Base-by-base conservation (phyloP, 2,329 filamentous ascomycete species). In the Xylariaceae sp. region DNA sequence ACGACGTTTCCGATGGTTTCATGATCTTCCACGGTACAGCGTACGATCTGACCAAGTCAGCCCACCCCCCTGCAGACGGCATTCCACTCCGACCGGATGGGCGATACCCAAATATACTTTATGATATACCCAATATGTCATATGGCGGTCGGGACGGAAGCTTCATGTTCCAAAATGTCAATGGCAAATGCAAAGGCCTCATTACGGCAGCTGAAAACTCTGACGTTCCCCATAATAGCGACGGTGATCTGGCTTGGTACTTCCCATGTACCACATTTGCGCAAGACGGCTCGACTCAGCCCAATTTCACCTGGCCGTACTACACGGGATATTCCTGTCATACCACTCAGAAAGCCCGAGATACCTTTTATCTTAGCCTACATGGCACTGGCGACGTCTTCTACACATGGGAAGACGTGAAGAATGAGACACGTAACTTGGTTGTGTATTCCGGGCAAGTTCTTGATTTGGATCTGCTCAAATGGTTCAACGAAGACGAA, bases 141-240 rank as follows among this genome's bases (percentile, higher is more conserved):
- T 85, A 93, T 64, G 87, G 86, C 50, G 94, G 92, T n/a, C 83
- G 89, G 72, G 95, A 99, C 69, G 93, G 91, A 53, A 97, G 92
- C 68, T 99, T 99, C 70, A 76, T 99, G 67, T 99, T 99, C 75
- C 94, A 99, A 71, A 96, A 97, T 62, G 94, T 99, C 72, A 99
- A 99, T 65, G 95, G 94, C 41, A 89, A 89, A 58, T 99, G 94
- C 81, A 99, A 97, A 75, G 89, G 82, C 8, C 74, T 97, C 51
- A 96, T 99, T 69, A 96, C 84, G 1, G 73, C 80, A 6, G 83
- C 88, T 1, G 69, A 81, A 1, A 78, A 78, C 50, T 95, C 92
- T 0, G 87, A 91, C 64, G 85, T 99, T 7, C 91, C 92, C 1
- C 89, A 88, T 5, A 87, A 96, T 68, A 74, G 72, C 21, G 75